These are phyloP conservation scores for Neurospora sp. DNA, from an alignment of 495 filamentous ascomycete genomes.

Conservation along the genomic window DNA sequence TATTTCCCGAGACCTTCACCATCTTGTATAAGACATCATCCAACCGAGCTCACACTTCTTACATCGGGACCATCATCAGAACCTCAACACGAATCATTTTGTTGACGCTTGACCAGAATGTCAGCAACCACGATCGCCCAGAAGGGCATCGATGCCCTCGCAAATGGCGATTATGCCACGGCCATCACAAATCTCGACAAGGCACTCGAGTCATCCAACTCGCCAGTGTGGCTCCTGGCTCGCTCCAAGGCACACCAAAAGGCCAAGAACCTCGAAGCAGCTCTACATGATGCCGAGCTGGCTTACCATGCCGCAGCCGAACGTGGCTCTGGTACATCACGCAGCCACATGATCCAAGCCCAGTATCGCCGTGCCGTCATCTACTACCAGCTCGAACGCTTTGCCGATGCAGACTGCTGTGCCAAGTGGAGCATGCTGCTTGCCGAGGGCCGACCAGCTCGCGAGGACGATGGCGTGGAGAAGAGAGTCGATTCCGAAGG, in stretches of 20 bases:
- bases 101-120: constrained; percentile 8
- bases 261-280: constrained; percentile 36
- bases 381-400: constrained; percentile 58
- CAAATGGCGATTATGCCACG: constrained; percentile 47
- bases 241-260: constrained; percentile 78
- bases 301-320: constrained; percentile 59
- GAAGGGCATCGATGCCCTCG: constrained; percentile 47
- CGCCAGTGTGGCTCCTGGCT: constrained; percentile 77
- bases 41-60: not conserved
- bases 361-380: constrained; percentile 74
- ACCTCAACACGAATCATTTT: not conserved
- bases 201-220: constrained; percentile 58
- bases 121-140: constrained; percentile 22
- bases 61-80: not conserved
- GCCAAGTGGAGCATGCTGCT: constrained; percentile 55
- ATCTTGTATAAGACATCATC: not conserved
- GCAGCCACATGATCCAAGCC: constrained; percentile 68
- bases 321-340: constrained; percentile 50
- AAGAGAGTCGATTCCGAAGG: constrained; percentile 29
- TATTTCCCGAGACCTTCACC: not conserved
- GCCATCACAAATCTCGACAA: constrained; percentile 67
- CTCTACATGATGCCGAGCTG: constrained; percentile 72
- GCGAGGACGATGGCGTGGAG: constrained; percentile 30
- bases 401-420: constrained; percentile 66
- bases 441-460: constrained; percentile 31